phyloP scores from a whole-genome alignment of 2,329 filamentous ascomycete species.

The Lachnum nothofagi region DNA sequence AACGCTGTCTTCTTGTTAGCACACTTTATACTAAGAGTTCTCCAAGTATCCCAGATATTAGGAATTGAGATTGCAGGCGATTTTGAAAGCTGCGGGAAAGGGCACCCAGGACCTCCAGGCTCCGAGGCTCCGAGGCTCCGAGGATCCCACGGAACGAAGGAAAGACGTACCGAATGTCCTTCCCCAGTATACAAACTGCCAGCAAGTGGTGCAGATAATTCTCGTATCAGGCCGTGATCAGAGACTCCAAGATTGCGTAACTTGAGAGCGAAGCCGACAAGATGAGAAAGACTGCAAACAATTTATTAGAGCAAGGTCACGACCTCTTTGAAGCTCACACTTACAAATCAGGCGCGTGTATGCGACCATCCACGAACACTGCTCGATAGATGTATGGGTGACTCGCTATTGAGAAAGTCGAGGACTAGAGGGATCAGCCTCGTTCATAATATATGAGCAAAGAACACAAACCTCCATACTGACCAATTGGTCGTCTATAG shows the following conservation, averaged over 20 bases:
- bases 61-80: too few species aligned
- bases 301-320: not conserved
- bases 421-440: conserved; percentile 51
- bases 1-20: conserved; percentile 38
- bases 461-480: conserved; percentile 65
- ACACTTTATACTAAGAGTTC: too few species aligned
- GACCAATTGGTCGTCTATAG: conserved; percentile 94
- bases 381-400: conserved; percentile 93
- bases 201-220: conserved; percentile 81
- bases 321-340: conserved; percentile 20
- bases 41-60: too few species aligned
- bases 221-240: conserved; percentile 88
- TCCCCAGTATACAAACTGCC: conserved; percentile 89
- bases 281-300: conserved; percentile 63
- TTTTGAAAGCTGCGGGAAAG: too few species aligned
- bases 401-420: conserved; percentile 75
- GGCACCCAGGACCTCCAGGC: too few species aligned
- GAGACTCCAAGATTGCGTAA: conserved; percentile 87
- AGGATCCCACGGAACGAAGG: too few species aligned
- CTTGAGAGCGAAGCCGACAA: conserved; percentile 89
- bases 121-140: too few species aligned
- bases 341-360: conserved; percentile 86
- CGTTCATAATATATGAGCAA: conserved; percentile 9
- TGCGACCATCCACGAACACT: conserved; percentile 89
- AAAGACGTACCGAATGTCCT: conserved; percentile 64